These are phyloP conservation scores for Candida ascalaphidarum DNA, from an alignment of 805 yeast genomes.

Conservation along the genomic window DNA sequence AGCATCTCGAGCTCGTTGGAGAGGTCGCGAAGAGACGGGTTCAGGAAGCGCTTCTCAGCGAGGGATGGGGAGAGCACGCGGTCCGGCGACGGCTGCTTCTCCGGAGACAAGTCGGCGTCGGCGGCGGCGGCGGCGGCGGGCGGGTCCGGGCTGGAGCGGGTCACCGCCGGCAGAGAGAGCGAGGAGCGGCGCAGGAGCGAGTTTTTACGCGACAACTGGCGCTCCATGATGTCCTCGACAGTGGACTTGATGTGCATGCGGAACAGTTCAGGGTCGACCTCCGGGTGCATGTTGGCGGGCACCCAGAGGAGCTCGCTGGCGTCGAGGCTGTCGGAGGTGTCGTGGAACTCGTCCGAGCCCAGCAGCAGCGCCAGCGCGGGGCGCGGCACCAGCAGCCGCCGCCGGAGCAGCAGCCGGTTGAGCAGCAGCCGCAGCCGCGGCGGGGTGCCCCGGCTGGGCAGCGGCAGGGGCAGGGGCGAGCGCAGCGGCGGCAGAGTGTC, in stretches of 20 bases:
- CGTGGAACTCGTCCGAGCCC: slow-evolving; percentile 3
- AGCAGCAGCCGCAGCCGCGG: background rate
- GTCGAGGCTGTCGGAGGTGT: slow-evolving; percentile 12
- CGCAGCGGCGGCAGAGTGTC: slow-evolving; percentile 1
- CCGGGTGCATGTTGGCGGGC: slow-evolving; percentile 91
- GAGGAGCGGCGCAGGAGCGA: slow-evolving; percentile 15
- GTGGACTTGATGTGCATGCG: slow-evolving; percentile 54
- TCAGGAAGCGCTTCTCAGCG: slow-evolving; percentile 15
- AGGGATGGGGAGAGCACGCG: background rate
- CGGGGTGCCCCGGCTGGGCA: too few species aligned
- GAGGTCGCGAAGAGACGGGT: slow-evolving; percentile 62
- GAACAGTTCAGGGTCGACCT: slow-evolving; percentile 86
- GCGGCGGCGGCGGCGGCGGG: slow-evolving; percentile 7
- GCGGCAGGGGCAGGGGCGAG: background rate
- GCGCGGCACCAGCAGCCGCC: slow-evolving; percentile 1
- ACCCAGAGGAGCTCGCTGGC: slow-evolving; percentile 74
- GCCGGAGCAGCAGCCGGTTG: slow-evolving; percentile 1
- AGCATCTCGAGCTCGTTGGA: slow-evolving; percentile 69
- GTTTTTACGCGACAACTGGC: slow-evolving; percentile 18
- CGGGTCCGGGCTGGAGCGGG: slow-evolving; percentile 4
- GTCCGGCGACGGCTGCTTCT: background rate
- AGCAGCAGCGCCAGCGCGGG: background rate
- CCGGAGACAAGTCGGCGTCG: slow-evolving; percentile 1
- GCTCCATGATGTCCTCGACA: slow-evolving; percentile 43
- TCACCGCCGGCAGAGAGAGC: slow-evolving; percentile 2